A percentile compares a stretch with the other conserved stretches of the same genome.
These are phyloP conservation scores for Zanthoxylum bungeanum DNA, from an alignment of 345 rosid species.

Conservation along the genomic window DNA sequence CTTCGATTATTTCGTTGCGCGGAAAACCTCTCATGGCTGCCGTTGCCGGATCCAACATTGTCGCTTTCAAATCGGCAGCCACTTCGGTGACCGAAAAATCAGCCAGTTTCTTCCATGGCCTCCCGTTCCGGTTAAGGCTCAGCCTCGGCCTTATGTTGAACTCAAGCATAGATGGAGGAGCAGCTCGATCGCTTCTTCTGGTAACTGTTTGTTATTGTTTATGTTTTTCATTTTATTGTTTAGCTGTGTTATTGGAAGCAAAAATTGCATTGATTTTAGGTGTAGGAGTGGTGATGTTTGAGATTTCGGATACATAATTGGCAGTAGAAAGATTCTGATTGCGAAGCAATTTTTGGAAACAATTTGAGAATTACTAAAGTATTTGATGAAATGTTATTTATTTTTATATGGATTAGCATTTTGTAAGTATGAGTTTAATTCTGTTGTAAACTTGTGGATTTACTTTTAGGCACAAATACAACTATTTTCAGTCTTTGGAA, in stretches of 20 bases:
- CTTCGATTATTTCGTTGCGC: conserved; percentile 24
- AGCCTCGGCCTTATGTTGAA: conserved; percentile 32
- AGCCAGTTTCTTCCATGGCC: conserved; percentile 45
- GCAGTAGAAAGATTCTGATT: not conserved
- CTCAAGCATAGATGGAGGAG: conserved; percentile 46
- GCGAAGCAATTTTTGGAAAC: not conserved
- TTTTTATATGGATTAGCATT: not conserved
- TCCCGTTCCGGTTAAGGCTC: conserved; percentile 32
- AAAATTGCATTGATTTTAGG: not conserved
- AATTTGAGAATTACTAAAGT: not conserved
- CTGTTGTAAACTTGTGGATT: not conserved
- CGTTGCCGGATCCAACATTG: conserved; percentile 47
- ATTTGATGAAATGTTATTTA: not conserved
- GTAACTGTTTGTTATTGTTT: conserved; percentile 27
- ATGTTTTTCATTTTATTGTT: not conserved
- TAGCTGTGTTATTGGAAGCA: not conserved
- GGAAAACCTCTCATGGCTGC: conserved; percentile 50
- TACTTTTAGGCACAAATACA: no score
- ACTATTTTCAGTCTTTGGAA: not conserved
- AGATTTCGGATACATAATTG: not conserved
- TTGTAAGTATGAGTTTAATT: not conserved
- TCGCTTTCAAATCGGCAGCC: conserved; percentile 45
- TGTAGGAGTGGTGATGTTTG: not conserved
- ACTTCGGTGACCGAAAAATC: conserved; percentile 33
- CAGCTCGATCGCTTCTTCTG: conserved; percentile 46